phyloP scores from a whole-genome alignment of 352 stramenopile genomes.

The Phytophthora colocasiae region DNA sequence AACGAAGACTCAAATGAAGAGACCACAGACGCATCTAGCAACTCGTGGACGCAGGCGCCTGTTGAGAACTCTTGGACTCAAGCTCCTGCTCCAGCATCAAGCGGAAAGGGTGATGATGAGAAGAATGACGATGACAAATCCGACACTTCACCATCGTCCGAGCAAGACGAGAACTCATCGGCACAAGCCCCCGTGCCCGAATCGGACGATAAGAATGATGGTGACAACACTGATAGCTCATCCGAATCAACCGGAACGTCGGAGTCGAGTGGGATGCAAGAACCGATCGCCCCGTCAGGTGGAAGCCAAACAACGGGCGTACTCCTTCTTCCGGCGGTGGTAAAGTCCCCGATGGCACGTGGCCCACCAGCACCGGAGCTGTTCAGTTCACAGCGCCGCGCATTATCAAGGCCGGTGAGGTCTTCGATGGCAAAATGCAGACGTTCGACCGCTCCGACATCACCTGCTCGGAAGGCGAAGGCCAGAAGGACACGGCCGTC shows the following conservation, averaged over 20 bases:
- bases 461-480: conserved; percentile 35
- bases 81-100: conserved; percentile 3
- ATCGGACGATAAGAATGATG: conserved; percentile 1
- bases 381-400: conserved; percentile 25
- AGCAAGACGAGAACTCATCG: conserved; percentile 2
- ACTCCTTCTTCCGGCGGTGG: too few relatives aligned
- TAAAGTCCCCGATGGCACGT: too few relatives aligned
- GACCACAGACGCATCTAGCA: background rate
- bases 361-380: conserved; percentile 9
- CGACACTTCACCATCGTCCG: conserved; percentile 7
- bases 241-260: conserved; percentile 7
- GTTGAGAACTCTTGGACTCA: conserved; percentile 6
- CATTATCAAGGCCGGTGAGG: conserved; percentile 41
- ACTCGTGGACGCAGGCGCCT: conserved; percentile 1
- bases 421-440: conserved; percentile 45
- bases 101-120: conserved; percentile 15
- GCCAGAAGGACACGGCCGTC: conserved; percentile 37
- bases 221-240: background rate
- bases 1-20: conserved; percentile 1
- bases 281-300: conserved; percentile 1
- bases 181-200: background rate
- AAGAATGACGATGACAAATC: conserved; percentile 17
- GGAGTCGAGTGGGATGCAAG: conserved; percentile 5
- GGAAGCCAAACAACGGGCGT: conserved; percentile 4
- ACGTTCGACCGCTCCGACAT: conserved; percentile 64